Evolutionary conservation across 2,329 filamentous ascomycete species (phyloP).

Genomic region (Claviceps spartinae): DNA sequence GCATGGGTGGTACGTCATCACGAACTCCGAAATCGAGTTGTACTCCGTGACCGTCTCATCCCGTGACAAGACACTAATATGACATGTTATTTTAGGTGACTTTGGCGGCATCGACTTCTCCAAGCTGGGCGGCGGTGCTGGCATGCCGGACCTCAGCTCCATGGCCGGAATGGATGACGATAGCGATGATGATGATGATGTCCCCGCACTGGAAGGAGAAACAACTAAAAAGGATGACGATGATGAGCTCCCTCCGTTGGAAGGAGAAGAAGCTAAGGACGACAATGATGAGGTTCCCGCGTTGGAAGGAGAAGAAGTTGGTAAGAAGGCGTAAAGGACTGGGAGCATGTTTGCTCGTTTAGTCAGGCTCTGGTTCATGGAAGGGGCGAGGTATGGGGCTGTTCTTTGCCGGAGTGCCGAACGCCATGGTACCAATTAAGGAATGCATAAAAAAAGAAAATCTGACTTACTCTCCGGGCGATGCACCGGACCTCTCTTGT

Average conservation of each 20-base stretch:
- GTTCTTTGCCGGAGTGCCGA: too few species aligned
- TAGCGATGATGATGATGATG: conserved; percentile 46
- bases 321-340: conserved; percentile 24
- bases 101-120: conserved; percentile 89
- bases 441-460: not conserved
- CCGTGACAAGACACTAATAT: not conserved
- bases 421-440: conserved; percentile 1
- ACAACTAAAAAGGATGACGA: conserved; percentile 35
- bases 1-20: conserved; percentile 24
- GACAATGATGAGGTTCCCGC: conserved; percentile 60
- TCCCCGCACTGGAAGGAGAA: conserved; percentile 57
- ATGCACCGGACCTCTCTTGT: not conserved
- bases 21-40: not conserved
- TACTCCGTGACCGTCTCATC: not conserved
- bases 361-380: not conserved
- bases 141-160: conserved; percentile 15
- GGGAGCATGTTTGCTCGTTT: not conserved
- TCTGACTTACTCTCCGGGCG: not conserved
- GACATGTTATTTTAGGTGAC: conserved; percentile 35
- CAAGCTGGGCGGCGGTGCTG: conserved; percentile 54
- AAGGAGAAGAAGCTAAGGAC: conserved; percentile 32
- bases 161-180: conserved; percentile 39
- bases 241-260: conserved; percentile 62
- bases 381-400: not conserved
- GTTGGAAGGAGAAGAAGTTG: conserved; percentile 40